phyloP scores from a whole-genome alignment of 805 yeast species.

The Kluyveromyces dobzhanskii region DNA sequence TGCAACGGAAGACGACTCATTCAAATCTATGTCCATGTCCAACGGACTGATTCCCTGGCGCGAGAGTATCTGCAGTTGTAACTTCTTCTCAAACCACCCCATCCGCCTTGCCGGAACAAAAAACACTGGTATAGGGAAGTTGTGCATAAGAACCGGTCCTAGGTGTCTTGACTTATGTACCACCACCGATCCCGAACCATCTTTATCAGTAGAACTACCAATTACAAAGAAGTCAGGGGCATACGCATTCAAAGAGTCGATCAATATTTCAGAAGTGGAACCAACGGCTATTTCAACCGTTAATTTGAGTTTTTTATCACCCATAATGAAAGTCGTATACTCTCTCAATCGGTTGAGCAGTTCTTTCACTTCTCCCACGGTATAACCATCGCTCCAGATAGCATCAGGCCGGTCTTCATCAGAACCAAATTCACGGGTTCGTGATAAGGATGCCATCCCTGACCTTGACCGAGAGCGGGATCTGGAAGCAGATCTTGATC shows the following conservation, averaged over 20 bases:
- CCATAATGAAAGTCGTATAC: constrained; percentile 15
- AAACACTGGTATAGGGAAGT: constrained; percentile 24
- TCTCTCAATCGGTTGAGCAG: constrained; percentile 18
- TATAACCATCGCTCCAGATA: constrained; percentile 27
- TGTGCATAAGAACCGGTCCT: constrained; percentile 19
- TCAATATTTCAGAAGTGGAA: constrained; percentile 15
- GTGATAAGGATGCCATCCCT: constrained; percentile 9
- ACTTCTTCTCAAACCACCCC: constrained; percentile 19
- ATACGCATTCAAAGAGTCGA: constrained; percentile 26
- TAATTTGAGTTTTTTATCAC: constrained; percentile 21
- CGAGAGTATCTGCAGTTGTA: constrained; percentile 7
- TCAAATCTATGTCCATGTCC: neutral
- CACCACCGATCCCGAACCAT: constrained; percentile 8
- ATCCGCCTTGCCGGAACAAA: constrained; percentile 24
- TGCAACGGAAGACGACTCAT: neutral
- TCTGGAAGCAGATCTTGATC: constrained; percentile 5
- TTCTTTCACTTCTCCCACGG: constrained; percentile 15
- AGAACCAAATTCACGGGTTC: constrained; percentile 2
- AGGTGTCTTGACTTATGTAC: constrained; percentile 20
- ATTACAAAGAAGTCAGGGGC: constrained; percentile 25
- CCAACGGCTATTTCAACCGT: constrained; percentile 29
- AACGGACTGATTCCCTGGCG: neutral
- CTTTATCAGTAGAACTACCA: neutral
- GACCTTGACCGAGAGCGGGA: constrained; percentile 11
- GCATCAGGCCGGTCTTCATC: constrained; percentile 8